Base-by-base conservation (phyloP, 2,329 filamentous ascomycete species). In the Mycosphaerella sp. region DNA sequence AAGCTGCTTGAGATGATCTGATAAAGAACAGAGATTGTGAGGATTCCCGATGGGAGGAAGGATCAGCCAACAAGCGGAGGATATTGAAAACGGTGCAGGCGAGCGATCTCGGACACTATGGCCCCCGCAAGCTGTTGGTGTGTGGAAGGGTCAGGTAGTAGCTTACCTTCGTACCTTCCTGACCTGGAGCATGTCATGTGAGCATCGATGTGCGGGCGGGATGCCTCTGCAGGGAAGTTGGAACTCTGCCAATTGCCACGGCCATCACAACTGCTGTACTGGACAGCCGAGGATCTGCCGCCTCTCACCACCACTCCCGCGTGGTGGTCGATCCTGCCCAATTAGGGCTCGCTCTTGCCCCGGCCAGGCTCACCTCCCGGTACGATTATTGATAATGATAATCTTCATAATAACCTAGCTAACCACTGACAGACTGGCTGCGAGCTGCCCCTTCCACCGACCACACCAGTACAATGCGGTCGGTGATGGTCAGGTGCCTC, bases 1-100 rank as follows among this genome's bases (percentile, higher is more conserved):
- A 14, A 34, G 32, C 10, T 31, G 46, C 32, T 26, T 14, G 36
- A 53, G 46, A 53, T 53, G 61, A 51, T 56, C 51, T 44, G 56
- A 58, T 56, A 56, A 54, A 47, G 40, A 49, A 40, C 36, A 41
- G 21, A 32, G 34, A 38, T 53, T 29, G 6, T 29, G 26, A 29
- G 26, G 26, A 42, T 48, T 48, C 23, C 29, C 36, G 42, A 36
- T 38, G 17, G 43, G 51, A 41, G 14, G 14, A 17, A 11, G 14
- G 21, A 21, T 21, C 21, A 21, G 21, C 21, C 21, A 21, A 21
- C 2, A 21, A 21, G 21, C 21, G 21, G 21, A 21, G 21, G 21
- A 21, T 21, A 21, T 21, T 21, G 21, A 21, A 21, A 4, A 21
- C 21, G 21, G 21, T 21, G 21, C 21, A 21, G 21, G 21, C 21